Conservation (phyloP, 1,284 basidiomycete species). For the Papiliotrema laurentii region DNA sequence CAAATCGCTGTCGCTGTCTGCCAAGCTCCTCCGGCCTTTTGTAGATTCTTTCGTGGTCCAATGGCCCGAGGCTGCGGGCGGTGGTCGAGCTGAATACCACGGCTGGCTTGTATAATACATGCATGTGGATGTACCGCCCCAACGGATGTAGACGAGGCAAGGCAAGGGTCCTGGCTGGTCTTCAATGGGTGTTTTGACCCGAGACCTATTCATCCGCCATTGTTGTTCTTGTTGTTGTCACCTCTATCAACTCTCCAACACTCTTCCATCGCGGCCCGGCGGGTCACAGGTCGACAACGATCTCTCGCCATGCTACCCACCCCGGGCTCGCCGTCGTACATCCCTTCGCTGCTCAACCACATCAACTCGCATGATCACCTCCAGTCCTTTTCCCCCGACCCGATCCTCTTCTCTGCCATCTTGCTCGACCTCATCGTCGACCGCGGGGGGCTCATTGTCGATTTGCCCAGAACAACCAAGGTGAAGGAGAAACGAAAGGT, state of each 20-base stretch:
- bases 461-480: constrained; percentile 10
- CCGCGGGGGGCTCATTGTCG: constrained; percentile 35
- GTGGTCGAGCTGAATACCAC: background rate
- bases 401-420: constrained; percentile 27
- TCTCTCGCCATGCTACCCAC: constrained; percentile 15
- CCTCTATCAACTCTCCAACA: no score
- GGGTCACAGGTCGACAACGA: no score
- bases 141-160: no score
- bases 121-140: no score
- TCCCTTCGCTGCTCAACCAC: constrained; percentile 15
- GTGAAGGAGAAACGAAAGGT: constrained; percentile 4
- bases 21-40: constrained; percentile 68
- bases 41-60: constrained; percentile 87
- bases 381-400: constrained; percentile 22
- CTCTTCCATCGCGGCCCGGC: no score
- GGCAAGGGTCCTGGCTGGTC: no score
- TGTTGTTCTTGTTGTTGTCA: no score
- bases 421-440: constrained; percentile 29
- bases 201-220: no score
- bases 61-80: constrained; percentile 62
- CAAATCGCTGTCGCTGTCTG: constrained; percentile 73
- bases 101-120: constrained; percentile 8
- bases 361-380: constrained; percentile 6
- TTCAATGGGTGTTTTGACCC: no score
- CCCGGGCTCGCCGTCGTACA: constrained; percentile 12